Base-by-base conservation (phyloP, 2,329 filamentous ascomycete genomes). In the Raffaelea deltoideospora region DNA sequence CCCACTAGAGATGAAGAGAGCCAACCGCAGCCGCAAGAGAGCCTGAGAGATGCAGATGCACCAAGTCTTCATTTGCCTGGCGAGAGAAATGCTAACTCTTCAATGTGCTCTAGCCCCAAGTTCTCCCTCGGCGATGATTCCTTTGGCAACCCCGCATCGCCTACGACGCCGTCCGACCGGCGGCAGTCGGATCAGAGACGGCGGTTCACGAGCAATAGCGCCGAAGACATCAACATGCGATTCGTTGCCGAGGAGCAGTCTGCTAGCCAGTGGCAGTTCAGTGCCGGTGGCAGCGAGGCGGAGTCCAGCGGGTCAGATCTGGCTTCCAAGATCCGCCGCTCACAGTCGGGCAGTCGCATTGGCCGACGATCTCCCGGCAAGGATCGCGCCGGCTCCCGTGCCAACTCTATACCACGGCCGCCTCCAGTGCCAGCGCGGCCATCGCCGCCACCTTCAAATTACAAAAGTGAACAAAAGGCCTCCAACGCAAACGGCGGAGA, bases 171-270 rank as follows among this genome's bases (percentile, higher is more conserved):
- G n/a, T 49, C 15, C 19, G 35, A 39, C 13, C 35, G 31, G 27
- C 23, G 37, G 7, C 26, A 37, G 27, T 5, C 4, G 4, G 28
- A 17, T 3, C 6, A 35, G 24, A 8, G 39, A n/a, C n/a, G 24
- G 10, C 34, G 52, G 3, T 71, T 73, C 41, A 48, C 57, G 28
- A 63, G 62, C 41, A 64, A 54, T 39, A 76, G 67, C 45, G 57
- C 66, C 17, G 71, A 78, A 39, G 71, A 67, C 35, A 77, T 78
- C 45, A 72, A 73, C 51, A 77, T 72, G 15, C 67, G 58, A 28
- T 78, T 78, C 51, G 64, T 63, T 17, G 57, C 66, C 4, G 63
- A 65, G 13, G 64, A 72, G 17, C 51, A 56, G 31, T 45, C 56
- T 5, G 53, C 56, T 24, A 51, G 55, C 20, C 50, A 50, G 17